A percentile compares a stretch with the other conserved stretches of the same genome.
Evolutionary conservation across 75 land plant genomes (phyloP).

Genomic region (Pinus tabuliformis): DNA sequence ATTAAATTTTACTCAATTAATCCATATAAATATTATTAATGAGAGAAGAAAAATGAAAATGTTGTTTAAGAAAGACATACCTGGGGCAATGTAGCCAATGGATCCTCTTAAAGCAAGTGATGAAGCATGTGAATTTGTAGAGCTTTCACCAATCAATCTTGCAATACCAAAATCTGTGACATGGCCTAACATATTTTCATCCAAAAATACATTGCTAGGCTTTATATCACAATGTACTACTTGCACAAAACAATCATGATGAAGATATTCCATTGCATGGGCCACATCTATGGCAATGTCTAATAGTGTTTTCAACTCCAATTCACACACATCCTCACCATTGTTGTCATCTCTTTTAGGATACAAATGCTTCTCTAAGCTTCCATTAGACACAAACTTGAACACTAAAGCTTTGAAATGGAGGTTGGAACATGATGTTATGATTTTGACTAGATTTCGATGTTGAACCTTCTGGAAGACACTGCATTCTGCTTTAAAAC

Average conservation of each 20-base stretch:
- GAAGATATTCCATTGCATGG: constrained; percentile 29
- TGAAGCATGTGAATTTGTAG: background rate
- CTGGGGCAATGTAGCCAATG: constrained; percentile 1
- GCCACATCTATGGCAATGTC: constrained; percentile 33
- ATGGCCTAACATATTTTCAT: background rate
- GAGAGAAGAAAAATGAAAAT: background rate
- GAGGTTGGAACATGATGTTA: too few relatives aligned
- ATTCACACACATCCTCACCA: too few relatives aligned
- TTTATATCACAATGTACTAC: constrained; percentile 8
- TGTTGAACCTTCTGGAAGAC: too few relatives aligned
- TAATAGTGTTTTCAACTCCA: constrained; percentile 1
- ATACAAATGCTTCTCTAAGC: too few relatives aligned
- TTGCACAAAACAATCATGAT: constrained; percentile 17
- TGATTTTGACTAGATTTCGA: too few relatives aligned
- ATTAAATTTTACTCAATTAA: background rate
- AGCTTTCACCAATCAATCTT: too few relatives aligned
- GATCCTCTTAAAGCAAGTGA: background rate
- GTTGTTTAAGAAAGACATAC: background rate
- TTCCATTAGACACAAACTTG: too few relatives aligned
- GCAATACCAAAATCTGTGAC: constrained; percentile 2
- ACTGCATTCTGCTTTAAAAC: too few relatives aligned
- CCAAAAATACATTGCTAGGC: constrained; percentile 9
- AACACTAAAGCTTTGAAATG: too few relatives aligned
- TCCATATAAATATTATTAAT: background rate
- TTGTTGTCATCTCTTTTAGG: too few relatives aligned